These are phyloP conservation scores for Entrophospora sp. DNA, from an alignment of 192 early-diverging fungal species.

Conservation along the genomic window DNA sequence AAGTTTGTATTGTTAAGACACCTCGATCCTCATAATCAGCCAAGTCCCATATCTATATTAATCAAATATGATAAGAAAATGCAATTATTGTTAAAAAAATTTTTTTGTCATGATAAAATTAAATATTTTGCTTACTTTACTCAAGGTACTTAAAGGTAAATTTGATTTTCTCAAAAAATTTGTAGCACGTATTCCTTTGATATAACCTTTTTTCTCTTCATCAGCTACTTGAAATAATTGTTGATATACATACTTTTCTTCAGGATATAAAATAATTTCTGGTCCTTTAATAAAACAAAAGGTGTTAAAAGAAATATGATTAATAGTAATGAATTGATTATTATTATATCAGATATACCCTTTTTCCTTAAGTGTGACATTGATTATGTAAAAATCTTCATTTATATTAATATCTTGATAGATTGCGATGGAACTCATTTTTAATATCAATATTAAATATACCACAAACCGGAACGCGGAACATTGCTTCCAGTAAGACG, in stretches of 20 bases:
- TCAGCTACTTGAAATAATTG: slow-evolving; percentile 57
- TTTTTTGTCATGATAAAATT: not conserved
- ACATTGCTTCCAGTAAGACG: no score
- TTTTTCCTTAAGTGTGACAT: no score
- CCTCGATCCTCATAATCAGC: slow-evolving; percentile 72
- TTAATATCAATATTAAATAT: no score
- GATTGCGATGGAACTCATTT: no score
- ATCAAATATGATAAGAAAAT: not conserved
- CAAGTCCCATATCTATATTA: slow-evolving; percentile 73
- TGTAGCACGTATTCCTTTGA: slow-evolving; percentile 62
- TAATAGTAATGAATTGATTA: no score
- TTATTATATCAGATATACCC: no score
- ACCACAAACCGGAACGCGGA: no score
- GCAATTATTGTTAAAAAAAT: not conserved
- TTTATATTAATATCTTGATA: no score
- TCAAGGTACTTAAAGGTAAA: slow-evolving; percentile 50
- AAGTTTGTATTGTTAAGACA: slow-evolving; percentile 58
- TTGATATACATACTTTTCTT: slow-evolving; percentile 53
- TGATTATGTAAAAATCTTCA: no score
- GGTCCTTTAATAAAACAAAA: no score
- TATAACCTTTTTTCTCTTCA: slow-evolving; percentile 48
- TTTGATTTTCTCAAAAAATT: slow-evolving; percentile 65
- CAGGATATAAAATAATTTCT: slow-evolving; percentile 43
- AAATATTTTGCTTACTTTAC: slow-evolving; percentile 35
- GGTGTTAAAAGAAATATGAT: no score